A percentile compares a stretch with the other conserved stretches of the same genome.
Evolutionary conservation across 225 moss, liverwort and hornwort species (phyloP).

Genomic region (Ulota crispa): DNA sequence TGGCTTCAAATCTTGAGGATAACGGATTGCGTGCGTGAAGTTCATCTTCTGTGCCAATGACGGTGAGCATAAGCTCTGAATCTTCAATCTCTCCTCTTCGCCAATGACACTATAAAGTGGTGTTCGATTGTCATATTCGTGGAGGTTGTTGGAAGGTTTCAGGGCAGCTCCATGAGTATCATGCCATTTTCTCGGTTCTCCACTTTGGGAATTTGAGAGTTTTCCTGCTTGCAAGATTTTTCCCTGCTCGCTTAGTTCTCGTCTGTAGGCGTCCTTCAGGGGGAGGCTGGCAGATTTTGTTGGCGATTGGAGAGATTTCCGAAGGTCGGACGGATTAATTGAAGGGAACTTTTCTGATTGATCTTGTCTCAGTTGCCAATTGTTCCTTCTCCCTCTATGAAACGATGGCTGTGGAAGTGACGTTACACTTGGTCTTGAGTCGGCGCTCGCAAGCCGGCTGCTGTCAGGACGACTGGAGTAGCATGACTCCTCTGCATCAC

Average conservation of each 20-base stretch:
- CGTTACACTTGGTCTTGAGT: constrained; percentile 10
- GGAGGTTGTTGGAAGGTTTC: constrained; percentile 23
- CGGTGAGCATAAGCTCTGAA: constrained; percentile 43
- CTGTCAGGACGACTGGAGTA: constrained; percentile 30
- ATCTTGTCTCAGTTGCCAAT: constrained; percentile 40
- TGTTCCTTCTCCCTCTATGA: constrained; percentile 52
- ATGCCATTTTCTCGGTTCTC: constrained; percentile 26
- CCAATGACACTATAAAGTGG: constrained; percentile 37
- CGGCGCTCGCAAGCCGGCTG: constrained; percentile 24
- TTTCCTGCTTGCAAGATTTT: constrained; percentile 28
- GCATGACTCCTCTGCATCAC: constrained; percentile 20
- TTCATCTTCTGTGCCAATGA: constrained; percentile 53
- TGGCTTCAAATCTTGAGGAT: constrained; percentile 29
- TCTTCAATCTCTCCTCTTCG: constrained; percentile 46
- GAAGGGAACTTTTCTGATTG: constrained; percentile 20
- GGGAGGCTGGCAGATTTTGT: constrained; percentile 25
- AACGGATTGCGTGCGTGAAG: constrained; percentile 21
- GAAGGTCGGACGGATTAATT: constrained; percentile 2
- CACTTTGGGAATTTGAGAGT: constrained; percentile 12
- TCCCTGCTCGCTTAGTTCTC: constrained; percentile 34
- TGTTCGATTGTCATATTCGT: constrained; percentile 16
- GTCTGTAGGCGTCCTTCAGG: constrained; percentile 36
- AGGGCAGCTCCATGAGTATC: constrained; percentile 18
- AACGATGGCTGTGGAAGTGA: constrained; percentile 37
- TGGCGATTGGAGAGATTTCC: constrained; percentile 28